A percentile compares a stretch with the other conserved stretches of the same genome.
Conservation (phyloP, 306 rosid species). For the Arachis hypogaea region DNA sequence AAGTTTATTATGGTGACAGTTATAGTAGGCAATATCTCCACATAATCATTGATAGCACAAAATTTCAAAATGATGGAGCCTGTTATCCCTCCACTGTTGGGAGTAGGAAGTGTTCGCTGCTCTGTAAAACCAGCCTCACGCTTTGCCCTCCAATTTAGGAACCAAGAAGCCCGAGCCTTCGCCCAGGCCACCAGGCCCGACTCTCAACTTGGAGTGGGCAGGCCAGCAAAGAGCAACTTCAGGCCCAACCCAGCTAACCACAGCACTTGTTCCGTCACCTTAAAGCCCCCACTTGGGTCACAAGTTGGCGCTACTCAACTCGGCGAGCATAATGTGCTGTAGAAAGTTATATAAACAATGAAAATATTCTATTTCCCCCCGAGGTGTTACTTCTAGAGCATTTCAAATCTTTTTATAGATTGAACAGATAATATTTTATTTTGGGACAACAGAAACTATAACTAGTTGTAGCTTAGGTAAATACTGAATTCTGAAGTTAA, state of each 20-base stretch:
- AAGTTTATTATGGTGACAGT: too few species aligned
- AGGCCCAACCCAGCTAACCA: background rate
- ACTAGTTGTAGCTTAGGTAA: too few species aligned
- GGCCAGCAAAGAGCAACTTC: background rate
- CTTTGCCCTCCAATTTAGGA: slow-evolving; percentile 22
- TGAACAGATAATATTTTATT: too few species aligned
- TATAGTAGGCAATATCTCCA: too few species aligned
- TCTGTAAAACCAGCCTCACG: slow-evolving; percentile 48
- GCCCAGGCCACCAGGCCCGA: background rate
- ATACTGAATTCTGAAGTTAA: too few species aligned
- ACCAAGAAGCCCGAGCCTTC: background rate
- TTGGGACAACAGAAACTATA: too few species aligned
- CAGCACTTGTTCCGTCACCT: background rate
- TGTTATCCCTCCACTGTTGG: slow-evolving; percentile 37
- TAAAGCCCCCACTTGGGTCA: background rate
- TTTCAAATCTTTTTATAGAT: too few species aligned
- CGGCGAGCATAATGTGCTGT: background rate
- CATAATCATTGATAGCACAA: too few species aligned
- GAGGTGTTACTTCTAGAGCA: background rate
- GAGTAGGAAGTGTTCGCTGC: slow-evolving; percentile 41
- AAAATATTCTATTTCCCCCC: accelerated
- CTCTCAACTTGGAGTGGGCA: slow-evolving; percentile 21
- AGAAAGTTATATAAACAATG: background rate
- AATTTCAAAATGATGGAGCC: background rate
- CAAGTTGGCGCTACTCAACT: slow-evolving; percentile 8